Conservation (phyloP, 352 stramenopile species). For the Globisporangium acanthophoron region DNA sequence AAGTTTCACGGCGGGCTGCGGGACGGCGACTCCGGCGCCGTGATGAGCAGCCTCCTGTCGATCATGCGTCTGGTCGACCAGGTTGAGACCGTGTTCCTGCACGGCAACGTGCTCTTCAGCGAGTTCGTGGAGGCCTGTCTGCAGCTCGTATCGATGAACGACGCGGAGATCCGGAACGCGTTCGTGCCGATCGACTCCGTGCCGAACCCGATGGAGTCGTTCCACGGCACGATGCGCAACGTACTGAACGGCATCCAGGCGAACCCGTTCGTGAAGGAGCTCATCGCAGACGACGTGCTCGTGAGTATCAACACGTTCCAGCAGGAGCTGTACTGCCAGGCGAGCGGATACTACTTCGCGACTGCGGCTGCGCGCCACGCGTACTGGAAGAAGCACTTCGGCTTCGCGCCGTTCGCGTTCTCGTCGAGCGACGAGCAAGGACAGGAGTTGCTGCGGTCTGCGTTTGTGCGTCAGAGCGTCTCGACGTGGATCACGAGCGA, state of each 20-base stretch:
- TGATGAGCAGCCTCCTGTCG: conserved; percentile 56
- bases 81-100: conserved; percentile 70
- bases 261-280: conserved; percentile 62
- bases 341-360: conserved; percentile 67
- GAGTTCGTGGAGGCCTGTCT: conserved; percentile 56
- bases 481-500: conserved; percentile 47
- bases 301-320: conserved; percentile 56
- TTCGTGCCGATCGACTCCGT: conserved; percentile 59
- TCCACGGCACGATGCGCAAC: conserved; percentile 71
- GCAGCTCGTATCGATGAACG: conserved; percentile 36
- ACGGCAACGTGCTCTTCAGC: conserved; percentile 53
- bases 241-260: conserved; percentile 60
- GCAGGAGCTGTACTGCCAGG: conserved; percentile 62
- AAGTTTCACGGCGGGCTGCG: conserved; percentile 52
- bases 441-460: conserved; percentile 19
- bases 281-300: conserved; percentile 48
- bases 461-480: conserved; percentile 38
- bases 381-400: conserved; percentile 66
- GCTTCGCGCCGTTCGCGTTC: conserved; percentile 41
- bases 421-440: neutral
- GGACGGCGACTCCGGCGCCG: conserved; percentile 49
- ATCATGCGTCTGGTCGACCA: conserved; percentile 67
- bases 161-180: conserved; percentile 26
- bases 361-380: conserved; percentile 29
- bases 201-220: conserved; percentile 63